These are phyloP conservation scores for Tuber calosporum DNA, from an alignment of 495 filamentous ascomycete species.

Conservation along the genomic window DNA sequence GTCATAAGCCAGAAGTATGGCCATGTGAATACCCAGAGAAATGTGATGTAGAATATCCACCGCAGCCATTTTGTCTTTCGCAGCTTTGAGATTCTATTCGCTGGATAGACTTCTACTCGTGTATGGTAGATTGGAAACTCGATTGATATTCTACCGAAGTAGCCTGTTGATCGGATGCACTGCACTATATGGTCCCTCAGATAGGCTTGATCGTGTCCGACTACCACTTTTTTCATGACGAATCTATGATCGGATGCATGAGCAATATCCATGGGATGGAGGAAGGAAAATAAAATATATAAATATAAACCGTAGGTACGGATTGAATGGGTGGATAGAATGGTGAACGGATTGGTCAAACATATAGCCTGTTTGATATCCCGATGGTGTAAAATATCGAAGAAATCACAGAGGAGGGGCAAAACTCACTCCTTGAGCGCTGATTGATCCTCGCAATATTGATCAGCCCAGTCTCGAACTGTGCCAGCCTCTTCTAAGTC, in stretches of 20 bases:
- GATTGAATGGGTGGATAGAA: background rate
- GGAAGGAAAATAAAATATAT: background rate
- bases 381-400: background rate
- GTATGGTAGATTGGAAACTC: conserved; percentile 49
- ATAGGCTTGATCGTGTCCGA: conserved; percentile 16
- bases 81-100: conserved; percentile 52
- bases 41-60: conserved; percentile 55
- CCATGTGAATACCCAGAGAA: conserved; percentile 59
- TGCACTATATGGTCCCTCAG: conserved; percentile 46
- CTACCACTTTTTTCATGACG: conserved; percentile 29
- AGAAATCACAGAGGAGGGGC: background rate
- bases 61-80: conserved; percentile 53
- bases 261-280: background rate
- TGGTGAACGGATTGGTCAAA: background rate
- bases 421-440: conserved; percentile 32
- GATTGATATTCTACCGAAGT: conserved; percentile 52
- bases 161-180: conserved; percentile 54
- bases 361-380: background rate
- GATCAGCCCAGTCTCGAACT: conserved; percentile 29
- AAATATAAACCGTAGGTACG: background rate
- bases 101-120: conserved; percentile 51
- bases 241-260: conserved; percentile 17
- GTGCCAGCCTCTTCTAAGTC: conserved; percentile 13
- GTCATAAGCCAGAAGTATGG: conserved; percentile 57
- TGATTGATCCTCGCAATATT: conserved; percentile 36